Conservation (phyloP, 495 filamentous ascomycete genomes). For the Hypoxylon fragiforme region DNA sequence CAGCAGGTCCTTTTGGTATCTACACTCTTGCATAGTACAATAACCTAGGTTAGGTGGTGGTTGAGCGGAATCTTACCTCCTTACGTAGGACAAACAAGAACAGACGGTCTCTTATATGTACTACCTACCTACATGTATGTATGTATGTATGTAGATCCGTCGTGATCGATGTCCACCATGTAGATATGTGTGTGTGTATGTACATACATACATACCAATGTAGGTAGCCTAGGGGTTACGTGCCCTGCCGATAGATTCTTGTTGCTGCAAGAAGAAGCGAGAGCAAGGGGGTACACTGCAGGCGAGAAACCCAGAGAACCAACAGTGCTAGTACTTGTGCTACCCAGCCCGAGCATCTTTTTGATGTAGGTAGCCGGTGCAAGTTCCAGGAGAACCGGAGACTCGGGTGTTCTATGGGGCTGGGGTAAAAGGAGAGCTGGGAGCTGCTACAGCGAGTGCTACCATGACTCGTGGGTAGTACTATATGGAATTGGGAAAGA, state of each 20-base stretch:
- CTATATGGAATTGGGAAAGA: no score
- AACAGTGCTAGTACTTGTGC: background rate
- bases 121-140: no score
- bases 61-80: slow-evolving; percentile 12
- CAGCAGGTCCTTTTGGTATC: no score
- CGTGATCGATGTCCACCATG: slow-evolving; percentile 13
- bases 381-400: slow-evolving; percentile 4
- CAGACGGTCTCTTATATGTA: background rate
- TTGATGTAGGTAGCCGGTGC: slow-evolving; percentile 23
- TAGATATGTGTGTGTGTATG: no score
- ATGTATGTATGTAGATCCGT: no score
- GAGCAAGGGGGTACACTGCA: slow-evolving; percentile 23
- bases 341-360: background rate
- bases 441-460: background rate
- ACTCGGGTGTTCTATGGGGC: slow-evolving; percentile 11
- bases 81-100: slow-evolving; percentile 13
- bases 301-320: background rate
- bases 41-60: background rate
- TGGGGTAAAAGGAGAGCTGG: background rate
- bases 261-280: slow-evolving; percentile 12
- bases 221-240: slow-evolving; percentile 7
- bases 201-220: slow-evolving; percentile 3
- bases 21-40: no score
- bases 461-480: slow-evolving; percentile 1
- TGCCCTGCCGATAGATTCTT: slow-evolving; percentile 1